These are phyloP conservation scores for Solanum hybrid DNA, from an alignment of 305 asterid species.

Conservation along the genomic window DNA sequence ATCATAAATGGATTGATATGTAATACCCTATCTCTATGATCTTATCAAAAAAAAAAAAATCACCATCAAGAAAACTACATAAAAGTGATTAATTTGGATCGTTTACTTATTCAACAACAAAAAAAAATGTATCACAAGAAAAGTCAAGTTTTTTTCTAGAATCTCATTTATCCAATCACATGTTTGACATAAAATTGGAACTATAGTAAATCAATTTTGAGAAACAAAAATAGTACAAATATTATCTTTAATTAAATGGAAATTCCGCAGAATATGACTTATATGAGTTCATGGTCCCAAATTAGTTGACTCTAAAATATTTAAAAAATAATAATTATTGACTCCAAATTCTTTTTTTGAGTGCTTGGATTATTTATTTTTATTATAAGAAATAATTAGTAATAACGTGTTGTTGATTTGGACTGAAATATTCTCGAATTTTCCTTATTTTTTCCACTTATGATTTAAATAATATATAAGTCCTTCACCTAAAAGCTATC, in stretches of 20 bases:
- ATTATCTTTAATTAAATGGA: neutral
- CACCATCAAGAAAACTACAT: neutral
- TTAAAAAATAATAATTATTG: neutral
- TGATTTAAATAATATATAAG: neutral
- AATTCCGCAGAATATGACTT: neutral
- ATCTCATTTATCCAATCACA: neutral
- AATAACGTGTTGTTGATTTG: neutral
- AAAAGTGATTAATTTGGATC: neutral
- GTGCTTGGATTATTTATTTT: neutral
- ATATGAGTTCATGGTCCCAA: neutral
- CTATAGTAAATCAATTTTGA: neutral
- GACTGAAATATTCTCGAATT: neutral
- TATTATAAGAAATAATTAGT: neutral
- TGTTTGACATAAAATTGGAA: neutral
- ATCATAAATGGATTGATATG: neutral
- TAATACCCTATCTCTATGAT: neutral
- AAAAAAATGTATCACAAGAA: neutral
- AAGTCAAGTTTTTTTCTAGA: neutral
- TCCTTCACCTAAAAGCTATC: neutral
- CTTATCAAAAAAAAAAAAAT: neutral
- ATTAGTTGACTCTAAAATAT: neutral
- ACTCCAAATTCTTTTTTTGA: neutral
- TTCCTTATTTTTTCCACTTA: neutral
- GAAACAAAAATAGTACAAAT: neutral
- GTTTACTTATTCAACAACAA: neutral